phyloP scores from a whole-genome alignment of 768 basidiomycete genomes.

The Tulasnella calospora region DNA sequence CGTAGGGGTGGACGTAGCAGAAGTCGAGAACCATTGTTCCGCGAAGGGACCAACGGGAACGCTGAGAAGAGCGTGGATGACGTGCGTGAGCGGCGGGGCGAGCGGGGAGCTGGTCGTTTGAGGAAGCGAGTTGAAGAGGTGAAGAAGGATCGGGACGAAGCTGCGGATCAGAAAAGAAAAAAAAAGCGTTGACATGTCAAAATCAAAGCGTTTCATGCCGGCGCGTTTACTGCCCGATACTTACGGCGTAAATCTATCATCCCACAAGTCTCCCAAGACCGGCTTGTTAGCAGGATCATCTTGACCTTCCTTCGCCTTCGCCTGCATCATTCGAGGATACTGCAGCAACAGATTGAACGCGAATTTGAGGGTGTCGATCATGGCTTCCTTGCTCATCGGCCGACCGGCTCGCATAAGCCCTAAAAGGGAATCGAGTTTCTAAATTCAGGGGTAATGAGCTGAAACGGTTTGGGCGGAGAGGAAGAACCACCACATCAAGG shows the following conservation, averaged over 20 bases:
- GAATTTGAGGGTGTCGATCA: conserved; percentile 79
- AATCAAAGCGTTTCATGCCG: background rate
- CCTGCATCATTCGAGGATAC: conserved; percentile 53
- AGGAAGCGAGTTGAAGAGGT: conserved; percentile 62
- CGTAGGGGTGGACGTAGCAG: conserved; percentile 32
- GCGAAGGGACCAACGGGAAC: conserved; percentile 62
- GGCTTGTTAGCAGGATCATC: conserved; percentile 17
- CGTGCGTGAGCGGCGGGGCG: conserved; percentile 67
- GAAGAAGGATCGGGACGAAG: conserved; percentile 65
- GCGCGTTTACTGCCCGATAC: conserved; percentile 25
- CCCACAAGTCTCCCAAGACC: conserved; percentile 31
- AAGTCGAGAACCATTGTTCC: conserved; percentile 57
- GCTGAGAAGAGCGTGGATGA: conserved; percentile 74
- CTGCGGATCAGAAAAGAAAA: conserved; percentile 39
- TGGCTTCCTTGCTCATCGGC: conserved; percentile 62
- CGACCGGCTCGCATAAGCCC: conserved; percentile 37
- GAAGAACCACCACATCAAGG: background rate
- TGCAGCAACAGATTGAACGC: conserved; percentile 74
- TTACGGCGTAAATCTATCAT: conserved; percentile 42
- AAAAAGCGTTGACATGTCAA: too few species aligned
- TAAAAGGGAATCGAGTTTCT: conserved; percentile 32
- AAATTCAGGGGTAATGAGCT: background rate
- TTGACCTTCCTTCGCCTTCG: conserved; percentile 16
- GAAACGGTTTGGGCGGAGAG: background rate
- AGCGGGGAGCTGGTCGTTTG: conserved; percentile 60